A percentile compares a stretch with the other conserved stretches of the same genome.
These are phyloP conservation scores for Vachellia collinsii DNA, from an alignment of 306 rosid genomes.

Conservation along the genomic window DNA sequence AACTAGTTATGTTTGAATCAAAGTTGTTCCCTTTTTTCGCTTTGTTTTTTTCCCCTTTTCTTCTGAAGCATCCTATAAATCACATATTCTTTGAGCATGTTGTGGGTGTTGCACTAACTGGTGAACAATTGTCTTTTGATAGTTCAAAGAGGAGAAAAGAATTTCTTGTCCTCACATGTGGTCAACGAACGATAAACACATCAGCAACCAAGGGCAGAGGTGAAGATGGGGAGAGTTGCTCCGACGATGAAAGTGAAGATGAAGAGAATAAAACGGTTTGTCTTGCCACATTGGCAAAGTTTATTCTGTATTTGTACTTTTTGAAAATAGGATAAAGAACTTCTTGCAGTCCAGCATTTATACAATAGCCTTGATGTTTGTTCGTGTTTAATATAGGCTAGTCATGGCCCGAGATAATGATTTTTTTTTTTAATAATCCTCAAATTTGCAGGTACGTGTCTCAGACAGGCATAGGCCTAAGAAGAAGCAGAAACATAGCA, in stretches of 20 bases:
- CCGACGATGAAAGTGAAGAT: conserved; percentile 64
- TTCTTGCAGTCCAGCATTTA: conserved; percentile 10
- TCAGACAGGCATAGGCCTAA: conserved; percentile 82
- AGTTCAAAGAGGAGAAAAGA: conserved; percentile 89
- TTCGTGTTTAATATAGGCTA: neutral
- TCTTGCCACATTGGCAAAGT: conserved; percentile 5
- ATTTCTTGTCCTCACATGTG: conserved; percentile 85
- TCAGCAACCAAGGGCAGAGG: conserved; percentile 53
- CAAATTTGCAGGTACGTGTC: conserved; percentile 53
- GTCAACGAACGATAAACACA: conserved; percentile 57
- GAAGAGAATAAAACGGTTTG: conserved; percentile 77
- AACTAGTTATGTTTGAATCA: neutral
- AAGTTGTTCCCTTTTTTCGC: neutral
- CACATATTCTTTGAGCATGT: conserved; percentile 13
- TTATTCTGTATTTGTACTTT: neutral
- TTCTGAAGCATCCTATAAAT: neutral
- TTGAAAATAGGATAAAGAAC: neutral
- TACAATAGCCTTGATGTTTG: neutral
- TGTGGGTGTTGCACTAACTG: conserved; percentile 35
- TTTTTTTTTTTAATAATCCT: neutral
- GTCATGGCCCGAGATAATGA: neutral
- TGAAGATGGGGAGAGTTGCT: conserved; percentile 65
- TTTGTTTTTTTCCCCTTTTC: neutral
- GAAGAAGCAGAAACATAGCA: conserved; percentile 65
- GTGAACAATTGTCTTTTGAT: conserved; percentile 36